Evolutionary conservation across 1,284 basidiomycete genomes (phyloP), one percentile per base, ranked within the genome.

Genomic region (Phylloporus sp.): DNA sequence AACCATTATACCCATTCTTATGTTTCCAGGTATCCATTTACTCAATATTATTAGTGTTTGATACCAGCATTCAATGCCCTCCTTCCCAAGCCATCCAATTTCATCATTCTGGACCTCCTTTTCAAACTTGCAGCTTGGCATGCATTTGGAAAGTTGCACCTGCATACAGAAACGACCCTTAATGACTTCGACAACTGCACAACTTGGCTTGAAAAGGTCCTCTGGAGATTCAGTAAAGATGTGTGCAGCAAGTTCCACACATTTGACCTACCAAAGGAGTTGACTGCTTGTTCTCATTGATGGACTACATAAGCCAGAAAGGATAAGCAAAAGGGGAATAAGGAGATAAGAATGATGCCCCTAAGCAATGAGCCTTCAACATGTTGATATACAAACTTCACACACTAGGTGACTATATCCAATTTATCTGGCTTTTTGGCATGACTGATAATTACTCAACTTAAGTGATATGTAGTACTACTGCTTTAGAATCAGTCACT

Each of bases 21-120:
- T n/a, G n/a, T n/a, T n/a, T n/a, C n/a, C n/a, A n/a, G n/a, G n/a
- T 37, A 15, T 37, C 15, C 8, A 15, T 37, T 37, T 37, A 37
- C 15, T 15, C 34, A 15, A 8, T 71, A 69, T n/a, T 24, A 46
- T n/a, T n/a, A 46, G 26, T 26, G 5, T 22, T 34, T 17, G 3
- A 10, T 44, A n/a, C 40, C 7, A 56, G 55, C 79, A 78, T 50
- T 62, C 72, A 1, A 72, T 80, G 0, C 79, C 78, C 0, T 81
- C 0, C 62, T 81, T 12, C 69, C 69, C 0, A 60, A 66, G 5
- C 68, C 67, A 3, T 68, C 73, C 51, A 73, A 81, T 39, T 32
- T 40, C 0, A 37, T 70, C 1, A 62, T 79, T 4, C 64, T 73
- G 0, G 20, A 52, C 2, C 11, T 64, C 0, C 61, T 64, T 1